Evolutionary conservation across 345 rosid species (phyloP).

Genomic region (Barbarea vulgaris): DNA sequence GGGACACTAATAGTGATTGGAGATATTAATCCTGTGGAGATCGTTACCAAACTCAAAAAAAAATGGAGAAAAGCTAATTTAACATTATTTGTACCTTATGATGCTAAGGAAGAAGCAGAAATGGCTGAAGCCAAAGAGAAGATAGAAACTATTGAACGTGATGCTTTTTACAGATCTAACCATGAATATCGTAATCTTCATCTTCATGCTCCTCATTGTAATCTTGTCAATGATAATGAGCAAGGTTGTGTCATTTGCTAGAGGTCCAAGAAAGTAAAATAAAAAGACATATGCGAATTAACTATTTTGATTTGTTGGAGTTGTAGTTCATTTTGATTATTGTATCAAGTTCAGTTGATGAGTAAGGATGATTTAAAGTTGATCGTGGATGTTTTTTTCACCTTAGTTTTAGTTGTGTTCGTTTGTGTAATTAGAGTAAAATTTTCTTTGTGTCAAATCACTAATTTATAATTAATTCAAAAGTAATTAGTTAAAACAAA

Average conservation of each 20-base stretch:
- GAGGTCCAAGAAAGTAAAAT: background rate
- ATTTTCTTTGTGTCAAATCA: background rate
- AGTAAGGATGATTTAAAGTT: background rate
- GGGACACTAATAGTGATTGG: background rate
- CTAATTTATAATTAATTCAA: background rate
- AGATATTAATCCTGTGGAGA: background rate
- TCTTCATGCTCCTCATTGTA: background rate
- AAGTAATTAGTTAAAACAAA: background rate
- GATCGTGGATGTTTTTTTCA: background rate
- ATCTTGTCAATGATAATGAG: background rate
- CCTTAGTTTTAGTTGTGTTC: background rate
- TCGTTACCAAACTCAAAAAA: background rate
- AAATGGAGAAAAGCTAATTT: conserved; percentile 1
- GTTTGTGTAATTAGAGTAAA: background rate
- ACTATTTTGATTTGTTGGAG: background rate
- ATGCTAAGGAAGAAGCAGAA: background rate
- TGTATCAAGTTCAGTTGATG: background rate
- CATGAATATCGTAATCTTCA: background rate
- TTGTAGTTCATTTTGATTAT: background rate
- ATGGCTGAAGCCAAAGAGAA: background rate
- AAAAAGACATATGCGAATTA: background rate
- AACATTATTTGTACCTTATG: background rate
- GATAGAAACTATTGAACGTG: background rate
- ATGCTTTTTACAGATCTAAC: background rate
- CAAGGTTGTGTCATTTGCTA: conserved; percentile 8